Conservation (phyloP, 1,284 basidiomycete species). For the Heterobasidion occidentale region DNA sequence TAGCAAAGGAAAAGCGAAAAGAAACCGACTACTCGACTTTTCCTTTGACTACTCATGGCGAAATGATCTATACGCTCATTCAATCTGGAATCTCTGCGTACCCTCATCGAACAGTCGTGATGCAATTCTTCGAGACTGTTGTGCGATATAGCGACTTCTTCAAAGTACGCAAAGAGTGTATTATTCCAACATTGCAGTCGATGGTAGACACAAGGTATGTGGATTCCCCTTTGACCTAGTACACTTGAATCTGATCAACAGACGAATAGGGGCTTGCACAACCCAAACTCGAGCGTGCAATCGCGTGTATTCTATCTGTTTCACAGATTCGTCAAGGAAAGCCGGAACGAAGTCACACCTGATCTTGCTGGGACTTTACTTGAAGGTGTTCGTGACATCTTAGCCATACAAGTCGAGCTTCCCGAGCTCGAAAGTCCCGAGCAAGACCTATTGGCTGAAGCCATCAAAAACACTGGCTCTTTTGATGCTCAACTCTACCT, state of each 20-base stretch:
- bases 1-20: slow-evolving; percentile 60
- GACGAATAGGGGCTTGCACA: slow-evolving; percentile 78
- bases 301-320: slow-evolving; percentile 90
- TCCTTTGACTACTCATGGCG: slow-evolving; percentile 86
- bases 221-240: neutral
- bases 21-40: slow-evolving; percentile 76
- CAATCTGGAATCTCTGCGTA: slow-evolving; percentile 79
- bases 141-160: slow-evolving; percentile 96
- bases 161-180: slow-evolving; percentile 83
- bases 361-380: slow-evolving; percentile 70
- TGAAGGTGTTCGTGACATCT: slow-evolving; percentile 66
- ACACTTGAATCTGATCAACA: neutral
- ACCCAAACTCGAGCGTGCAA: slow-evolving; percentile 63
- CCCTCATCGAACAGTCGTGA: slow-evolving; percentile 82
- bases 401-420: slow-evolving; percentile 57
- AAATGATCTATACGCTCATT: slow-evolving; percentile 82
- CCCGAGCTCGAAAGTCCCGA: slow-evolving; percentile 57
- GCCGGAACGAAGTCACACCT: slow-evolving; percentile 70
- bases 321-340: slow-evolving; percentile 87
- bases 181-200: slow-evolving; percentile 81
- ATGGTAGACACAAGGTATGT: slow-evolving; percentile 77
- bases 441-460: slow-evolving; percentile 70
- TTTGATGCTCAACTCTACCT: slow-evolving; percentile 93
- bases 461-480: slow-evolving; percentile 39
- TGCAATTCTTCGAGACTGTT: slow-evolving; percentile 92